Evolutionary conservation across 2,329 filamentous ascomycete genomes (phyloP), one percentile per base, ranked within the genome.

Genomic region (Diaporthe capsici): DNA sequence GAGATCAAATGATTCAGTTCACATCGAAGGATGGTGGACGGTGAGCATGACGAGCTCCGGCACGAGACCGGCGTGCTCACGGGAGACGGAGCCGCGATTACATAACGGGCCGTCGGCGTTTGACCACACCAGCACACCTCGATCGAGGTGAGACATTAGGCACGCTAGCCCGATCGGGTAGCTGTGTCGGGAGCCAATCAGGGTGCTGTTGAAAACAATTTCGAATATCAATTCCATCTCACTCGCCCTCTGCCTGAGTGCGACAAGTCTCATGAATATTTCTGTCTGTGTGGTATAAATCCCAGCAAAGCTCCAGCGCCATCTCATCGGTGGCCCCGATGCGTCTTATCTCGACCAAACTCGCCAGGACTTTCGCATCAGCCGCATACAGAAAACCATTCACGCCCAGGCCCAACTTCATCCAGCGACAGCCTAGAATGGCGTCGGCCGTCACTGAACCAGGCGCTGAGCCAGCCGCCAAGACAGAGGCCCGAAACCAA

Each of bases 141-240:
- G n/a, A 31, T 55, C 28, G 9, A 22, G 25, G 42, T 65, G 25
- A 9, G 42, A 31, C n/a, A 8, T 3, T 1, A 12, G n/a, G 15
- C 0, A 8, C 8, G 20, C 73, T 75, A 77, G 71, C 75, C 39
- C 6, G 13, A 61, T 53, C 61, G 39, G 70, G 63, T 28, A 72
- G 17, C 42, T 55, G 7, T 17, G 20, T n/a, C 67, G 34, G 20
- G 71, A 25, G 47, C 75, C 70, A 77, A 77, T 77, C 37, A 75
- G 10, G 49, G 44, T 4, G 53, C 22, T 17, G 0, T 37, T 68
- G 63, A 75, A 77, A 77, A 75, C 75, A 75, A 75, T 77, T 73
- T 71, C 72, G 63, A 73, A 68, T 70, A 73, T 73, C 37, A 65
- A 65, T 71, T 51, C 58, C 67, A 67, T 72, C 67, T 72, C 58